Evolutionary conservation across 23 red algal species (phyloP), one percentile per base, ranked within the genome.

Genomic region (Gracilaria vermiculophylla): DNA sequence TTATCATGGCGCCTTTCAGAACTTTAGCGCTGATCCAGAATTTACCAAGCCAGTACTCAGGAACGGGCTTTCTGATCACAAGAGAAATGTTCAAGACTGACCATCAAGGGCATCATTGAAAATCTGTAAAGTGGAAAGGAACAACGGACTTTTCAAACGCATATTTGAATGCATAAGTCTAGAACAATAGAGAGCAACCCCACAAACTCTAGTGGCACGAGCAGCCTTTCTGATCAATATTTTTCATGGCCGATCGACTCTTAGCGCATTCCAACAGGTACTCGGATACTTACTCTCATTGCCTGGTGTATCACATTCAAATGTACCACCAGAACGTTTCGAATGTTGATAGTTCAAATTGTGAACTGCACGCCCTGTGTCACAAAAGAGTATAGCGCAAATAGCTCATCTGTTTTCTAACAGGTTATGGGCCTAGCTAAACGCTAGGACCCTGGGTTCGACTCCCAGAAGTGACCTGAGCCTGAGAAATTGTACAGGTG

Each of bases 181-280:
- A 8, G 81, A 85, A 17, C 23, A 34, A 24, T 45, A 41, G 17
- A 69, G 39, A 12, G 58, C 58, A 17, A 29, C 81, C 8, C 58
- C 81, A n/a, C 0, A 52, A 6, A 69, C 41, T 1, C 6, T 81
- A 3, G 56, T 81, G 6, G 53, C 77, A 14, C 55, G 53, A 0
- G 77, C 77, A 47, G 62, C 77, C 1, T 81, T 81, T 43, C 27
- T 81, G 33, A 43, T 11, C 4, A 82, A 82, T 25, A 10, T 81
- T 0, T 82, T 82, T 17, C 78, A 82, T 40, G 54, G 78, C 0
- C 56, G 56, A 12, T 62, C 53, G 0, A 1, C 56, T 13, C 33
- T 82, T 0, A 82, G 78, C 28, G 27, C 78, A 0, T 82, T 82
- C 17, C 53, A 82, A 44, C 28, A 65, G 1, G 53, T 55, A 5